Evolutionary conservation across 192 early-diverging fungal species (phyloP), one percentile per base, ranked within the genome.

Genomic region (Haplosporangium gracile): DNA sequence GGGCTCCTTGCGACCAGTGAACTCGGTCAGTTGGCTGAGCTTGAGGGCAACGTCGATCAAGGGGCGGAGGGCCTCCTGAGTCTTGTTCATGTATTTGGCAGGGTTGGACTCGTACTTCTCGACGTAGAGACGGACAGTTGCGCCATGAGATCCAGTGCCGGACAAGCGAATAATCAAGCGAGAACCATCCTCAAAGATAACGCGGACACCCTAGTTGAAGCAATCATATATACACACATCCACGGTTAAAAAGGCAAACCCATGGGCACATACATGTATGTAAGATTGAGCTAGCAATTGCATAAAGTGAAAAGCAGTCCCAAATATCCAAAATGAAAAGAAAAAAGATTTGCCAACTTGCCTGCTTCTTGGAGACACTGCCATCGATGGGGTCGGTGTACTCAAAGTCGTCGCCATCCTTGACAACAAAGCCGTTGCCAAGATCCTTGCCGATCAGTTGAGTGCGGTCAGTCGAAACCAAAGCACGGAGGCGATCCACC

Each of bases 101-200:
- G 85, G 68, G 72, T 95, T 92, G 47, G 90, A 81, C 29, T 92
- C 91, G 86, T 97, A 97, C 89, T 98, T 96, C 84, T 99, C 98
- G 55, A 99, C 96, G 82, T 99, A 99, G 40, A 99, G 90, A 78
- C 98, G 95, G 39, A 99, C 92, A 70, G 98, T 99, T 1, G 98
- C 98, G 32, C 98, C 98, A 73, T 97, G 95, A 7, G 94, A 96
- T 18, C 98, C 98, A 15, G 98, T 99, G 24, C 98, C 98, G 39
- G 94, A 96, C 43, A 99, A 88, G 38, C 98, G 94, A 89, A 98
- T 96, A 70, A 99, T 93, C 72, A 99, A 93, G 84, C 98, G 95
- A 15, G 96, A 97, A 18, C 96, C 94, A 88, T 99, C 97, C n/a
- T 89, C 89, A 89, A 99, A 99, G 60, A 97, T 90, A 72, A 99